Evolutionary conservation across 1,139 yeast species (phyloP).

Genomic region (Hansenula lynferdii): DNA sequence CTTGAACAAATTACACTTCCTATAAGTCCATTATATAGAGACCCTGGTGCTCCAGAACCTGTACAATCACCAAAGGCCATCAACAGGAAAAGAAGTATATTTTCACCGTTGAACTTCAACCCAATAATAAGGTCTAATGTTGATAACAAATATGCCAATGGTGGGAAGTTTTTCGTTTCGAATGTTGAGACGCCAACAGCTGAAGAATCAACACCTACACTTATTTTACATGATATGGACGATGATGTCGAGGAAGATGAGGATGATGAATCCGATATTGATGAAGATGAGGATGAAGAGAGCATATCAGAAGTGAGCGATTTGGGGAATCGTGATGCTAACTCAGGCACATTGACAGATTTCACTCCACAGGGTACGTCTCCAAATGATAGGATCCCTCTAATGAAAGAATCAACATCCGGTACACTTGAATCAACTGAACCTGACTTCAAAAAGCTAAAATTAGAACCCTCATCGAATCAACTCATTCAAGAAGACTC

Average conservation of each 20-base stretch:
- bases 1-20: constrained; percentile 50
- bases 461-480: constrained; percentile 4
- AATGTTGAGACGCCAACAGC: constrained; percentile 17
- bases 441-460: constrained; percentile 16
- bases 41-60: constrained; percentile 82
- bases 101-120: constrained; percentile 77
- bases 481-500: not conserved
- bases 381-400: not conserved
- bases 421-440: constrained; percentile 10
- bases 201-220: constrained; percentile 10
- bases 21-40: constrained; percentile 53
- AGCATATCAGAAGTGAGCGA: constrained; percentile 4
- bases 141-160: constrained; percentile 78
- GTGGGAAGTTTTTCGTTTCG: constrained; percentile 74
- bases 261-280: constrained; percentile 9
- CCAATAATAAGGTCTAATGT: constrained; percentile 71
- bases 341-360: too few relatives aligned
- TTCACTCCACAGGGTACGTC: too few relatives aligned
- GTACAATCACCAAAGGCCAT: constrained; percentile 50
- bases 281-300: constrained; percentile 21
- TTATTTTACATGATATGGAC: constrained; percentile 20
- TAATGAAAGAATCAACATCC: not conserved
- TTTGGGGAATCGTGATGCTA: too few relatives aligned
- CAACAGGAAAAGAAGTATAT: constrained; percentile 50
- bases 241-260: constrained; percentile 22